These are phyloP conservation scores for Tylopilus sp. DNA, from an alignment of 768 basidiomycete species.

Conservation along the genomic window DNA sequence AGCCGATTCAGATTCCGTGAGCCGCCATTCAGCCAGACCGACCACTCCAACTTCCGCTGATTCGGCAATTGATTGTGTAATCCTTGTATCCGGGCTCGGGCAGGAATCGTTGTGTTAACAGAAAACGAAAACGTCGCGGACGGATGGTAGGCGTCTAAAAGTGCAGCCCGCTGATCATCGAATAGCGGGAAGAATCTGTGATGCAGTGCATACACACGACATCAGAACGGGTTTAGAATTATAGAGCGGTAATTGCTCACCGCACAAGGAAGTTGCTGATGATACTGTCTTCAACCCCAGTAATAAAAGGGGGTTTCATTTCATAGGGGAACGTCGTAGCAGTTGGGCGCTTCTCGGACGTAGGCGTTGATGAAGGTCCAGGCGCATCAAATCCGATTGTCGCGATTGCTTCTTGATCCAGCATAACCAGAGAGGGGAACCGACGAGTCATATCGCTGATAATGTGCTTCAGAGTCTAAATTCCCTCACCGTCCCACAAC, in stretches of 20 bases:
- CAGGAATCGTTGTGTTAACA: conserved; percentile 77
- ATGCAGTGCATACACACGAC: background rate
- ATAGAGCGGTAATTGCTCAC: conserved; percentile 38
- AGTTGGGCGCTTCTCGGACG: conserved; percentile 40
- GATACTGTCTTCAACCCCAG: conserved; percentile 64
- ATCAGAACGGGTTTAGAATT: conserved; percentile 2
- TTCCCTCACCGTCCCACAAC: conserved; percentile 16
- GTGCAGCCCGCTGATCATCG: conserved; percentile 67
- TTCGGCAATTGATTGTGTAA: conserved; percentile 71
- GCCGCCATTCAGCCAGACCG: conserved; percentile 56
- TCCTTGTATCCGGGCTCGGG: conserved; percentile 71
- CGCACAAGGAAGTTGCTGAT: conserved; percentile 77
- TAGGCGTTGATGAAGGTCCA: conserved; percentile 43
- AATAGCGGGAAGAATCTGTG: conserved; percentile 80
- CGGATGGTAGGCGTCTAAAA: conserved; percentile 75
- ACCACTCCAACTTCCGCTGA: conserved; percentile 81
- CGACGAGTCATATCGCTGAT: conserved; percentile 74
- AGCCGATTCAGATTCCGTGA: conserved; percentile 80
- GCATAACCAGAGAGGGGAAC: conserved; percentile 76
- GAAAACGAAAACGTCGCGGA: conserved; percentile 90
- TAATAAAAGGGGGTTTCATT: conserved; percentile 71
- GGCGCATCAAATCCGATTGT: conserved; percentile 78
- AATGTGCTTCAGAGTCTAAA: conserved; percentile 3
- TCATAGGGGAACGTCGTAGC: conserved; percentile 76
- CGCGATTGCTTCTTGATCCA: conserved; percentile 79